Evolutionary conservation across 345 rosid species (phyloP).

Genomic region (Populus ilicifolia): DNA sequence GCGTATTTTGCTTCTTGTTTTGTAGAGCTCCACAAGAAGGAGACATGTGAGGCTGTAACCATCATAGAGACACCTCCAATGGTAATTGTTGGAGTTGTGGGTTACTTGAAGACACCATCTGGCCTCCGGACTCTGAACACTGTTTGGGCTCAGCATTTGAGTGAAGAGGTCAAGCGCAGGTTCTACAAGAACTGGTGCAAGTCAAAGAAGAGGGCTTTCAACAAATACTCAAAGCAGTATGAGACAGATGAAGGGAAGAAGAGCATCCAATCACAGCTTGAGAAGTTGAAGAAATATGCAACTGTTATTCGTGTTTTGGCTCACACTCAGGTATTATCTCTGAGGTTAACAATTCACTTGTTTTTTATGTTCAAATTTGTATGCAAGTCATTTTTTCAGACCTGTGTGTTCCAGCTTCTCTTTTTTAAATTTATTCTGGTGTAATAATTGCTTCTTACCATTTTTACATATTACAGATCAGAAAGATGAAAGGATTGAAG

Average conservation of each 20-base stretch:
- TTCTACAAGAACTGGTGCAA: slow-evolving; percentile 85
- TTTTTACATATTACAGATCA: slow-evolving; percentile 38
- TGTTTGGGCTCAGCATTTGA: slow-evolving; percentile 87
- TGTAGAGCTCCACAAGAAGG: slow-evolving; percentile 87
- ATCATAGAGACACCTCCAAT: slow-evolving; percentile 77
- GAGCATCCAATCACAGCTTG: slow-evolving; percentile 57
- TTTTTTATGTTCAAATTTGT: background rate
- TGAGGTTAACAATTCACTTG: background rate
- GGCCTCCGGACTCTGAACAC: slow-evolving; percentile 70
- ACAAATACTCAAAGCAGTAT: slow-evolving; percentile 52
- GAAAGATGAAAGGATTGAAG: slow-evolving; percentile 86
- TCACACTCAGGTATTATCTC: slow-evolving; percentile 64
- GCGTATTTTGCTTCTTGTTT: background rate
- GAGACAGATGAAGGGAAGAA: slow-evolving; percentile 71
- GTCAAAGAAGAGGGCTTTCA: slow-evolving; percentile 89
- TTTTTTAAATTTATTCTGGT: background rate
- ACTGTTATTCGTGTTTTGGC: slow-evolving; percentile 73
- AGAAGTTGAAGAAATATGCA: slow-evolving; percentile 75
- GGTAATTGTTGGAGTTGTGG: slow-evolving; percentile 84
- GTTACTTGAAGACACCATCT: slow-evolving; percentile 69
- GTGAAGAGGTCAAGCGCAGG: slow-evolving; percentile 75
- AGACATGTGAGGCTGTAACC: slow-evolving; percentile 87
- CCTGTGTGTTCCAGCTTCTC: background rate
- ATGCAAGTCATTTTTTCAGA: background rate
- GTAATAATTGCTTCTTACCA: background rate